Evolutionary conservation across 768 basidiomycete species (phyloP), one percentile per base, ranked within the genome.

Genomic region (Trametes gibbosa): DNA sequence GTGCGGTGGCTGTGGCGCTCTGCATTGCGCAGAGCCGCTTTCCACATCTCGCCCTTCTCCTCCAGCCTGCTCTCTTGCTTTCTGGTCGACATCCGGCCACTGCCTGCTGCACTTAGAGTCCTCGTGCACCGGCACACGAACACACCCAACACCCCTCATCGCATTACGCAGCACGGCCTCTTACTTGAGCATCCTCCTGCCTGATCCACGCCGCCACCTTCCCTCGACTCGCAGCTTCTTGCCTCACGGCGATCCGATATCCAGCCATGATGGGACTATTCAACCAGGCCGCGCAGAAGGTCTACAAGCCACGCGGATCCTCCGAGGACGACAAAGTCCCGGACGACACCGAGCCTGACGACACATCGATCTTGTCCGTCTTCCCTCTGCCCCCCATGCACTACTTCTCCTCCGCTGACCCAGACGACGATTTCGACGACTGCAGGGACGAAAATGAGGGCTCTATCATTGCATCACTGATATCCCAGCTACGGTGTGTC

Each of bases 401-500:
- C 55, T 69, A 64, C 61, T 63, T 56, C 49, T 23, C 59, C 19
- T 24, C 58, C 41, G 56, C 73, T 72, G 69, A 77, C 71, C 67
- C 71, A 73, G 70, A 78, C 58, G 68, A 78, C 45, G 56, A 65
- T 56, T 60, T 55, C 49, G 39, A 27, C 29, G 49, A 53, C 41
- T 65, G 34, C 74, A 92, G 92, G 74, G 93, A 96, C 74, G 93
- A 95, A 73, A 81, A 95, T 74, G 90, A 98, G 71, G 95, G 95
- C 50, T 96, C 93, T 46, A 83, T 98, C 65, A 89, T 97, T 71
- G 72, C 84, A 61, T 87, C 87, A 13, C 75, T 97, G 66, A 96
- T 97, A 68, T 89, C 90, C 21, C 95, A 98, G 73, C 82, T 97
- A 58, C 82, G 89, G 93, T 87, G 61, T 42, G 81, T 69, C 52